Base-by-base conservation (phyloP, 495 filamentous ascomycete species). In the Lepidopterella palustris region DNA sequence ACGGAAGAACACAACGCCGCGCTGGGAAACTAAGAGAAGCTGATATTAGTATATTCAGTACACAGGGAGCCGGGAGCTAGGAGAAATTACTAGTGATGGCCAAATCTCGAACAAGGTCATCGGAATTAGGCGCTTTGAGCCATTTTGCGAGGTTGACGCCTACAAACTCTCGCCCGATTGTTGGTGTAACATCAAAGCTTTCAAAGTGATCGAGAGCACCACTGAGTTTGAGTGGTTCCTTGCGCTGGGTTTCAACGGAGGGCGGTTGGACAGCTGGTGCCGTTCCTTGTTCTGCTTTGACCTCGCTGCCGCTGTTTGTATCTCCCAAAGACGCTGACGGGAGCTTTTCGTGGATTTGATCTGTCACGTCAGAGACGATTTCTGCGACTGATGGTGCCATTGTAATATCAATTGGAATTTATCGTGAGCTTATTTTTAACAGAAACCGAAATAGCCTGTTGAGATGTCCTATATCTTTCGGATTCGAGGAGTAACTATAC, bases 1-100 rank as follows among this genome's bases (percentile, higher is more conserved):
- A 26, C 87, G 85, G 75, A 93, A 89, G 76, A 90, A 90, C 40
- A 92, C 88, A 0, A 93, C 89, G 2, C 87, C 87, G 0, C 88
- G 82, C 62, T 86, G 83, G 15, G 87, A 92, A 64, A 93, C 88
- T 91, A 40, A 45, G 10, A 4, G 18, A 13, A 25, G 10, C 21
- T 24, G 29, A 15, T 55, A 42, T 13, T 13, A 42, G 10, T 11
- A 10, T 3, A 13, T 2, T 42, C 9, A 18, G 3, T 2, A 42
- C 9, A 6, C 8, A 24, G 20, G 2, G 20, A 25, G n/a, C 4
- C 15, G 2, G 47, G 6, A 50, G 6, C 8, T 25, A 4, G 47
- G 18, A 13, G 13, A 61, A 20, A 10, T 8, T 29, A 65, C 62
- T 45, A 11, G 21, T 45, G 42, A 66, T 48, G 48, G 63, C 63